Base-by-base conservation (phyloP, 2,329 filamentous ascomycete species). In the Boeremia lycopersici region DNA sequence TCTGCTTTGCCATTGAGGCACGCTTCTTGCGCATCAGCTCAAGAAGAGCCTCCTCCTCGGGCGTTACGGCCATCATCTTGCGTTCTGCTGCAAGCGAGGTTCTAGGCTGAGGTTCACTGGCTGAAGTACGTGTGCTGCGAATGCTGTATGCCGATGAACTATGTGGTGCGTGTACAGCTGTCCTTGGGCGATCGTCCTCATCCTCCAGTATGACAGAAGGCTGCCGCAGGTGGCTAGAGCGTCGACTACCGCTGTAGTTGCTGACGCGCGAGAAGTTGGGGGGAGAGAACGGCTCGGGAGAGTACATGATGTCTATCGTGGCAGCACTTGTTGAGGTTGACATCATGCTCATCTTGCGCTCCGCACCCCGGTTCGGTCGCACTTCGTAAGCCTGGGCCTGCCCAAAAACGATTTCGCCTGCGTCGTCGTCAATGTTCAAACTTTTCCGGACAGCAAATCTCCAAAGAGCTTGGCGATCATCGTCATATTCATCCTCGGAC, bases 11-110 rank as follows among this genome's bases (percentile, higher is more conserved):
- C 78, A 80, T 80, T 7, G 74, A 75, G 10, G 78, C 78, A 39
- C 79, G 74, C 61, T 81, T 81, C 52, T 75, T 73, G 7, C 79
- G 77, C 77, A 82, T 80, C 66, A 81, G 68, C 49, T 81, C 79
- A 31, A 82, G 59, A 12, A 82, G 62, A 23, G 77, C 76, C 64
- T 80, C 79, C 61, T 82, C 79, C 62, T 82, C 79, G 48, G 78
- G 73, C 1, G 79, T 80, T 13, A 82, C 79, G 28, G 77, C 76
- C 75, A 82, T 80, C 28, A 76, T 62, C 53, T 75, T 76, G 34
- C 67, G 72, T 25, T 63, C 57, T 64, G 57, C 65, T 62, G 57
- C 66, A 56, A 53, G 65, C 26, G 55, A 62, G 11, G 34, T 17
- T 19, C 63, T 62, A 7, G 71, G 61, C 35, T 73, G 70, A 8